Conservation (phyloP, 2,329 filamentous ascomycete species). For the Mycocentrospora acerina region DNA sequence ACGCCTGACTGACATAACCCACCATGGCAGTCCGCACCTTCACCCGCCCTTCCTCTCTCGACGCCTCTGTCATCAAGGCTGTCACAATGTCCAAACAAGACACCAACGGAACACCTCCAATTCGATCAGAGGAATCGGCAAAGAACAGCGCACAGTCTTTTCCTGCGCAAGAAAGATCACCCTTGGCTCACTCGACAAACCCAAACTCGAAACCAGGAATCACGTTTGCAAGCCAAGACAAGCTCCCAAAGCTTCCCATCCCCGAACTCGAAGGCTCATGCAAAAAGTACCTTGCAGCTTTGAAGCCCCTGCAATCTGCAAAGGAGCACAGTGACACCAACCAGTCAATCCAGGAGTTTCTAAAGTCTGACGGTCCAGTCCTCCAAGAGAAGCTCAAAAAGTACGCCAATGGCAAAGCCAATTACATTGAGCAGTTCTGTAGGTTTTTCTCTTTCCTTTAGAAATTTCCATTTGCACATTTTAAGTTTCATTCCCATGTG, state of each 20-base stretch:
- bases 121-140: conserved; percentile 52
- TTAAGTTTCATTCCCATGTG: conserved; percentile 1
- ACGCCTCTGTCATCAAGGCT: conserved; percentile 62
- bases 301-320: conserved; percentile 77
- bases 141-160: conserved; percentile 56
- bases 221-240: conserved; percentile 87
- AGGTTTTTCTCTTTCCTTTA: conserved; percentile 44
- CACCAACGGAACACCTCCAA: conserved; percentile 35
- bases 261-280: conserved; percentile 80
- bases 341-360: conserved; percentile 78
- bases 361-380: conserved; percentile 76
- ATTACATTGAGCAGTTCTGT: conserved; percentile 99
- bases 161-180: conserved; percentile 49
- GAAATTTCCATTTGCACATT: not conserved
- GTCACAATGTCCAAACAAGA: conserved; percentile 42
- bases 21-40: conserved; percentile 70
- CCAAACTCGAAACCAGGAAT: conserved; percentile 67
- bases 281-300: conserved; percentile 74
- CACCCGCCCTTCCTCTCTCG: conserved; percentile 70
- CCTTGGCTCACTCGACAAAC: conserved; percentile 52
- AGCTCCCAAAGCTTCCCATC: conserved; percentile 87
- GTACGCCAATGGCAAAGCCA: conserved; percentile 87
- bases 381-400: conserved; percentile 86
- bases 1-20: conserved; percentile 61
- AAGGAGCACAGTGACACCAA: conserved; percentile 83